A percentile compares a stretch with the other conserved stretches of the same genome.
Conservation (phyloP, 129 eudicot genomes). For the Pulicaria dysenterica region DNA sequence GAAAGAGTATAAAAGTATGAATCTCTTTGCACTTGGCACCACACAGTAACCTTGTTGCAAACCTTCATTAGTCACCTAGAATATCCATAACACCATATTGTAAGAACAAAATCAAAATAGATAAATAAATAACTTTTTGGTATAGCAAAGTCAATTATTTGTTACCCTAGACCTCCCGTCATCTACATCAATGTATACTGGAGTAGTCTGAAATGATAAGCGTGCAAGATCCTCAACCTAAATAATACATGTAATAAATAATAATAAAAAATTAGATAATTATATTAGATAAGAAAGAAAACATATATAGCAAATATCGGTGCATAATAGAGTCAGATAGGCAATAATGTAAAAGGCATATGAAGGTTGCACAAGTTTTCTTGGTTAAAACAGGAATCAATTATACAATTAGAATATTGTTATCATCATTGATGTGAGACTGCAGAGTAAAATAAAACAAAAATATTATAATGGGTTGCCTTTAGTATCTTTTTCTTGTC, state of each 20-base stretch:
- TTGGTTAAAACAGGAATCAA: no score
- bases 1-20: slow-evolving; percentile 77
- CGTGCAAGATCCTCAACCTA: slow-evolving; percentile 97
- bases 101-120: not conserved
- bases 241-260: not conserved
- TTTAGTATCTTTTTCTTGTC: not conserved
- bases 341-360: not conserved
- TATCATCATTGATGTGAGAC: no score
- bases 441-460: not conserved
- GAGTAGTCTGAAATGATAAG: slow-evolving; percentile 72
- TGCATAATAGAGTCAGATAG: not conserved
- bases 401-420: no score
- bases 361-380: not conserved
- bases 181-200: slow-evolving; percentile 81
- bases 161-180: slow-evolving; percentile 80
- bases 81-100: slow-evolving; percentile 6
- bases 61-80: slow-evolving; percentile 86
- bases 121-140: not conserved
- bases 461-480: not conserved
- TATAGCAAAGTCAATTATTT: not conserved
- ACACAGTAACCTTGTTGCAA: slow-evolving; percentile 89
- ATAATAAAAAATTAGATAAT: no score
- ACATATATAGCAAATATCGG: not conserved
- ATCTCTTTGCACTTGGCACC: slow-evolving; percentile 76
- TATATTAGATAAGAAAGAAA: not conserved